Conservation (phyloP, 331 rosid genomes). For the Malus hybrid region DNA sequence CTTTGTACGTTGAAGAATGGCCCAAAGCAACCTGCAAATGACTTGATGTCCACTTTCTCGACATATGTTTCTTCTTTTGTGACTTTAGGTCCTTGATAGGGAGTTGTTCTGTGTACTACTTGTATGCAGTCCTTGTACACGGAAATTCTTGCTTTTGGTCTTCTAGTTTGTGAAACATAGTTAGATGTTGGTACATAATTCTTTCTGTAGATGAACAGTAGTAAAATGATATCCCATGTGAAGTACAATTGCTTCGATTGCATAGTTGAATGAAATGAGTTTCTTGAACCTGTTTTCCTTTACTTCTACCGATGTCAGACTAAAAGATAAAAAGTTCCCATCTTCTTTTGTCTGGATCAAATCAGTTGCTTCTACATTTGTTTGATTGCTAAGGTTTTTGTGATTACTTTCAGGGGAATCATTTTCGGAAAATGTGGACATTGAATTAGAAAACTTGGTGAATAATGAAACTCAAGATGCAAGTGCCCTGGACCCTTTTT, state of each 20-base stretch:
- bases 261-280: conserved; percentile 21
- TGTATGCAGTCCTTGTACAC: conserved; percentile 20
- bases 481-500: conserved; percentile 21
- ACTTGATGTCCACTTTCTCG: conserved; percentile 33
- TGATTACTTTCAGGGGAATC: conserved; percentile 57
- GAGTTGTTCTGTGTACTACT: conserved; percentile 19
- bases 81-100: conserved; percentile 25
- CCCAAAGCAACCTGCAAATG: conserved; percentile 39
- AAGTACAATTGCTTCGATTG: conserved; percentile 19
- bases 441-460: conserved; percentile 24
- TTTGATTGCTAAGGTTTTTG: conserved; percentile 32
- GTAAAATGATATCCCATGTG: conserved; percentile 14
- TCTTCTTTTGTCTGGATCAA: background rate
- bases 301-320: conserved; percentile 10
- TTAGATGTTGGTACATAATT: conserved; percentile 16
- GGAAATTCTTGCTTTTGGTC: conserved; percentile 15
- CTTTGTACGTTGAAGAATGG: conserved; percentile 75
- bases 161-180: conserved; percentile 6
- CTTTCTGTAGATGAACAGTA: conserved; percentile 25
- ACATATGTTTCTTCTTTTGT: conserved; percentile 21
- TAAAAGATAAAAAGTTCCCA: conserved; percentile 1
- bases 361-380: conserved; percentile 3
- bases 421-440: conserved; percentile 28
- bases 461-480: conserved; percentile 23
- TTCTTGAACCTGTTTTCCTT: background rate